phyloP scores from a whole-genome alignment of 495 filamentous ascomycete species.

The Penicillium cinerascens region DNA sequence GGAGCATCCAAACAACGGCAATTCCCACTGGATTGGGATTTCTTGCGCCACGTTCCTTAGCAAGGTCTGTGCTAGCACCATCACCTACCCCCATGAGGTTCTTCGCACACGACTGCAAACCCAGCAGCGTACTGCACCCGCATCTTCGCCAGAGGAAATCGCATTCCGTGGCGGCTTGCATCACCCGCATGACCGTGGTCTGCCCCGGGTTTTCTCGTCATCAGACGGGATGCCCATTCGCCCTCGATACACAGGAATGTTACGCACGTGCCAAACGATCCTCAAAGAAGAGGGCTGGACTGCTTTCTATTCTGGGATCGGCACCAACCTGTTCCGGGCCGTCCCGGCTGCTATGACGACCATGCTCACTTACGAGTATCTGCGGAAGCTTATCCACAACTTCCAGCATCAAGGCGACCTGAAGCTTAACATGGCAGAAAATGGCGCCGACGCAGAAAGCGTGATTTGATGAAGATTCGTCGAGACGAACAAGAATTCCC shows the following conservation, averaged over 20 bases:
- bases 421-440: conserved; percentile 29
- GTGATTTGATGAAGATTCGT: conserved; percentile 19
- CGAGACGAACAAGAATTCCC: conserved; percentile 2
- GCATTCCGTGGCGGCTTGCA: conserved; percentile 64
- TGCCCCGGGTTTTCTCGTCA: conserved; percentile 45
- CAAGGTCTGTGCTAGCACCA: conserved; percentile 90
- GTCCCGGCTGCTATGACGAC: conserved; percentile 95
- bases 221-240: conserved; percentile 55
- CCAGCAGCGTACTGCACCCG: conserved; percentile 59
- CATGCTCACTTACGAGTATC: conserved; percentile 92
- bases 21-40: conserved; percentile 68
- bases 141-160: conserved; percentile 47
- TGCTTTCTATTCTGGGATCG: conserved; percentile 96
- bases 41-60: conserved; percentile 87
- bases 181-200: conserved; percentile 38
- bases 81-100: conserved; percentile 97
- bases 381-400: conserved; percentile 56
- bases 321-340: conserved; percentile 94
- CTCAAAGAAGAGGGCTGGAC: conserved; percentile 89
- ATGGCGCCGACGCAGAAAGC: conserved; percentile 6
- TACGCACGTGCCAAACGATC: conserved; percentile 82
- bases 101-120: conserved; percentile 87
- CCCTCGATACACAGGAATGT: conserved; percentile 75
- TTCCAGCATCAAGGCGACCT: conserved; percentile 49
- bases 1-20: conserved; percentile 54